A percentile compares a stretch with the other conserved stretches of the same genome.
Evolutionary conservation across 2,329 filamentous ascomycete species (phyloP).

Genomic region (Fusarium liriodendri): DNA sequence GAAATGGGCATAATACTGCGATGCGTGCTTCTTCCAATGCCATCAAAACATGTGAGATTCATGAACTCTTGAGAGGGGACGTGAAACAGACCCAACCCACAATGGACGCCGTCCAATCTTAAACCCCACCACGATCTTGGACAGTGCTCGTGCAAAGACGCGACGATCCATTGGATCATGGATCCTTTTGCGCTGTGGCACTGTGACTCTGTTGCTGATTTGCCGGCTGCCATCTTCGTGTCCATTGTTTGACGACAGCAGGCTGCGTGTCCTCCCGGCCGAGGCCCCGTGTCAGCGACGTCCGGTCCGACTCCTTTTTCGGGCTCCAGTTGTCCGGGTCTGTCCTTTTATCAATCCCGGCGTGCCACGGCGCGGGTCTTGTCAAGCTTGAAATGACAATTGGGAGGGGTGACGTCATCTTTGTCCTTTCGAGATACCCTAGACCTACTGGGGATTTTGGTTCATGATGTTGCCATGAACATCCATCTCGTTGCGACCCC

Average conservation of each 20-base stretch:
- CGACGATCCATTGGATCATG: conserved; percentile 14
- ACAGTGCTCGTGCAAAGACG: not conserved
- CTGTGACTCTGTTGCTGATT: not conserved
- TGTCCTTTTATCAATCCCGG: not conserved
- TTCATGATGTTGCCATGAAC: not conserved
- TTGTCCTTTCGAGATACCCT: not conserved
- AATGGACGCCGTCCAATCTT: conserved; percentile 35
- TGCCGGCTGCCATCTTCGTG: not conserved
- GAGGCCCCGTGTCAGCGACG: not conserved
- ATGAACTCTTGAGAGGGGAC: not conserved
- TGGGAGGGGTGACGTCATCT: not conserved
- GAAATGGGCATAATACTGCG: not conserved
- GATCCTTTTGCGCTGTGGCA: not conserved
- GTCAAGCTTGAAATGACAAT: not conserved
- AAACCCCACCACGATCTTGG: conserved; percentile 19
- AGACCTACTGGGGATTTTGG: not conserved
- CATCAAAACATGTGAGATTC: conserved; percentile 1
- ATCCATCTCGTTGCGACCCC: not conserved
- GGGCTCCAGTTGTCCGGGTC: not conserved
- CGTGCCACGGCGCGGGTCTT: not conserved
- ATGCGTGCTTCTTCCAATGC: not conserved
- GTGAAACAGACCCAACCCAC: conserved; percentile 35
- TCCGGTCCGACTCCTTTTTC: not conserved
- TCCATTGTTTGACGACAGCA: conserved; percentile 1
- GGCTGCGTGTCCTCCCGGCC: not conserved